Base-by-base conservation (phyloP, 768 basidiomycete species). In the Termitomyces titanicus region DNA sequence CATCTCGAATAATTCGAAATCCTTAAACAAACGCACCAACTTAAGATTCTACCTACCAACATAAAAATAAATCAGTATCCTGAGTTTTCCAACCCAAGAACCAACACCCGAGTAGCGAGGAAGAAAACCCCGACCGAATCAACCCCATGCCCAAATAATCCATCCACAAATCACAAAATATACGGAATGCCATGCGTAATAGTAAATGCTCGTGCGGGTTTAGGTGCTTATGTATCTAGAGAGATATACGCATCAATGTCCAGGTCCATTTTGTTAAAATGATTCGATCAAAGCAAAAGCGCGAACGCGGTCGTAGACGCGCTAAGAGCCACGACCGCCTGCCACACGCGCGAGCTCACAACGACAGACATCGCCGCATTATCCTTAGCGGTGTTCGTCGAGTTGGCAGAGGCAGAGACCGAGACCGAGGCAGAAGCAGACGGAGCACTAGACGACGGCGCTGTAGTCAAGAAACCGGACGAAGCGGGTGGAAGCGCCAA, bases 311-410 rank as follows among this genome's bases (percentile, higher is more conserved):
- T 44, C 3, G 58, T 51, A 17, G 61, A 61, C 10, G 59, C 47
- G 31, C 51, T 50, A 17, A 67, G 56, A 18, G 59, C 59, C 37
- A 61, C 27, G 2, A 50, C 62, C 11, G 56, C 60, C 40, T 62
- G 47, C 68, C 63, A 68, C n/a, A 64, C 33, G 11, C 55, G 56
- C 13, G 55, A 45, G 27, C 63, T 54, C 20, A 62, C 42, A 10
- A 48, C 54, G 22, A 66, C 3, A 10, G 57, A 44, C 31, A 56
- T 54, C 37, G 59, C 50, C 3, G 59, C 62, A 34, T 60, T 60
- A 18, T 60, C 62, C 40, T 57, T 56, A 12, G 61, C 51, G 10
- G 55, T 51, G 10, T 39, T 61, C 34, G 61, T 61, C 27, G 47
- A 31, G 42, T 59, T 62, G 22, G 53, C 42, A 38, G 61, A 44